These are phyloP conservation scores for Backusella morwellensis DNA, from an alignment of 192 early-diverging fungal species.

Conservation along the genomic window DNA sequence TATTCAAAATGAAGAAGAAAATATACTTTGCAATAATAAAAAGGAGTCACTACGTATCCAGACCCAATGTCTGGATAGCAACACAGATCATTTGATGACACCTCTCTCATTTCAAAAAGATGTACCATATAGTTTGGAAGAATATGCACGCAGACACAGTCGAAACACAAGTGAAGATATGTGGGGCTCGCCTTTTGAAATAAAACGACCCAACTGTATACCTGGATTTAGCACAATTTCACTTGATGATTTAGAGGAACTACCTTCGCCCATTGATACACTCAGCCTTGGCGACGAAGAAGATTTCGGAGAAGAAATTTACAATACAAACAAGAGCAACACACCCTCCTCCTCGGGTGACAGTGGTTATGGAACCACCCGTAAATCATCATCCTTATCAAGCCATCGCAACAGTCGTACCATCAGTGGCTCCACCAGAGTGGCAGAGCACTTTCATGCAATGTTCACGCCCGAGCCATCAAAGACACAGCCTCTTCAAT, in stretches of 20 bases:
- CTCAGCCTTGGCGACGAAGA: background rate
- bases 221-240: background rate
- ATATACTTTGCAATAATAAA: background rate
- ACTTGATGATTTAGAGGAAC: background rate
- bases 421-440: background rate
- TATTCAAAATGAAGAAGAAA: background rate
- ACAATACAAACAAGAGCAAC: slow-evolving; percentile 5
- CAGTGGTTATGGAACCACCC: slow-evolving; percentile 15
- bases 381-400: slow-evolving; percentile 4
- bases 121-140: background rate
- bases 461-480: background rate
- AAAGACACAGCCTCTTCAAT: background rate
- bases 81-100: background rate
- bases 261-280: background rate
- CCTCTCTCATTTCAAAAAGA: background rate
- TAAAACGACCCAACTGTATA: slow-evolving; percentile 12
- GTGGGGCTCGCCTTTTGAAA: background rate
- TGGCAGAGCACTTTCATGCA: background rate
- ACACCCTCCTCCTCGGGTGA: slow-evolving; percentile 14
- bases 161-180: background rate
- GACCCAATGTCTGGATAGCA: background rate
- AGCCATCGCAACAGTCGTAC: background rate
- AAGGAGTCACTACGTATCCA: background rate
- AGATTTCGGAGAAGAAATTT: background rate
- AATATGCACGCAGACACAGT: background rate